Conservation (phyloP, 2,329 filamentous ascomycete species). For the Amauroascus verrucosus region DNA sequence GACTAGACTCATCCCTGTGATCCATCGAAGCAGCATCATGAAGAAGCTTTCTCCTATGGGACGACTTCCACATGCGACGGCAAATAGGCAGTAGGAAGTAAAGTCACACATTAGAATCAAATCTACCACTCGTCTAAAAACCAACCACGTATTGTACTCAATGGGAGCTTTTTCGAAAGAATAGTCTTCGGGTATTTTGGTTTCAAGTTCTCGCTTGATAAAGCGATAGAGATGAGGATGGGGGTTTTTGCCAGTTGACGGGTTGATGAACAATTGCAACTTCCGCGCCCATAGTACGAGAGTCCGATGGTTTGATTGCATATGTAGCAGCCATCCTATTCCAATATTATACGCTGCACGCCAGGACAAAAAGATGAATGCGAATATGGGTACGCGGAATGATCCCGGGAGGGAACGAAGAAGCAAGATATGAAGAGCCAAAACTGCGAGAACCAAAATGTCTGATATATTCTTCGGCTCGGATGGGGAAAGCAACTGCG, state of each 20-base stretch:
- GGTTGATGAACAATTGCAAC: constrained; percentile 75
- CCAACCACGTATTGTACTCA: constrained; percentile 98
- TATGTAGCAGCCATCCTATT: constrained; percentile 78
- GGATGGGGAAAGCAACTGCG: constrained; percentile 84
- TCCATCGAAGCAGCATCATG: constrained; percentile 67
- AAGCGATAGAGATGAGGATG: constrained; percentile 71
- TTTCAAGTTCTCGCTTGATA: constrained; percentile 81
- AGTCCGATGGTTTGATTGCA: constrained; percentile 80
- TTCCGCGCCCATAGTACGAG: constrained; percentile 81
- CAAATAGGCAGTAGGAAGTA: constrained; percentile 90
- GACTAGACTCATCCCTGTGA: constrained; percentile 64
- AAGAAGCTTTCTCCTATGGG: constrained; percentile 61
- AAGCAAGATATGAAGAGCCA: constrained; percentile 62
- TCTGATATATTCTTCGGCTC: constrained; percentile 95
- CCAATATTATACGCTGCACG: constrained; percentile 84
- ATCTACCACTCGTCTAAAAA: constrained; percentile 91
- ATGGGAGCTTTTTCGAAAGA: constrained; percentile 83
- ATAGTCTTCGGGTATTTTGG: constrained; percentile 90
- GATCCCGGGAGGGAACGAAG: constrained; percentile 62
- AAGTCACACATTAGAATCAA: constrained; percentile 99
- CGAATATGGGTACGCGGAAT: constrained; percentile 67
- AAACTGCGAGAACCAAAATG: constrained; percentile 63
- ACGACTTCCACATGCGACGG: constrained; percentile 69
- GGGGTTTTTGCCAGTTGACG: constrained; percentile 68
- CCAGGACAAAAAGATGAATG: constrained; percentile 82